Evolutionary conservation across 352 stramenopile genomes (phyloP).

Genomic region (Phytophthora rubi): DNA sequence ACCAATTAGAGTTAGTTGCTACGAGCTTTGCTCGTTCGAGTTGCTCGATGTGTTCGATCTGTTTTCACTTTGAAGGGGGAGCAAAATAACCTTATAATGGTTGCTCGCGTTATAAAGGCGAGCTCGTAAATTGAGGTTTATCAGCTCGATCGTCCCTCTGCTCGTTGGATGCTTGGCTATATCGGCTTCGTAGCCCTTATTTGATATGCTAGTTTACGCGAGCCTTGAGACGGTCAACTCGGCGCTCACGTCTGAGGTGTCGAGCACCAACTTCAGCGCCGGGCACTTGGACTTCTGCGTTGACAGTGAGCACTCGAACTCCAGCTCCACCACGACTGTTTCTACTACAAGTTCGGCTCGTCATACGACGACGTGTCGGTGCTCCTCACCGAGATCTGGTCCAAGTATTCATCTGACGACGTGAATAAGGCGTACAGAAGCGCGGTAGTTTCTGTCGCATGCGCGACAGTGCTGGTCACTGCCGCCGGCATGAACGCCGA

Average conservation of each 20-base stretch:
- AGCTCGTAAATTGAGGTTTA: no score
- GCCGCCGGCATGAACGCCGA: constrained; percentile 35
- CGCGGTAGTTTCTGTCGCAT: constrained; percentile 30
- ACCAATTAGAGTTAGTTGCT: no score
- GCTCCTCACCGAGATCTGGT: constrained; percentile 33
- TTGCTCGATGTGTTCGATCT: no score
- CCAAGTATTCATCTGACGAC: constrained; percentile 53
- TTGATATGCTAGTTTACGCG: no score
- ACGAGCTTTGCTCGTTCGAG: no score
- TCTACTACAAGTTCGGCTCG: constrained; percentile 65
- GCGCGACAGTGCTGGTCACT: constrained; percentile 24
- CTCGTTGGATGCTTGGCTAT: no score
- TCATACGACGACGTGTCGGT: constrained; percentile 49
- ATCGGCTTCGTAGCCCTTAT: no score
- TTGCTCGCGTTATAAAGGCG: no score
- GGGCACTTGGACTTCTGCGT: constrained; percentile 41
- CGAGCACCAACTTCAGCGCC: constrained; percentile 25
- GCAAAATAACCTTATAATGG: no score
- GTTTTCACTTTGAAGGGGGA: no score
- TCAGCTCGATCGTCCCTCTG: no score
- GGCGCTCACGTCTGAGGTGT: constrained; percentile 1
- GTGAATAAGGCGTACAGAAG: constrained; percentile 55
- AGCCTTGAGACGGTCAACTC: constrained; percentile 18
- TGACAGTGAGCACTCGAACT: constrained; percentile 51
- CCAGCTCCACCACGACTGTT: constrained; percentile 44